Evolutionary conservation across 106 monocot species (phyloP).

Genomic region (Apostasia ramifera): DNA sequence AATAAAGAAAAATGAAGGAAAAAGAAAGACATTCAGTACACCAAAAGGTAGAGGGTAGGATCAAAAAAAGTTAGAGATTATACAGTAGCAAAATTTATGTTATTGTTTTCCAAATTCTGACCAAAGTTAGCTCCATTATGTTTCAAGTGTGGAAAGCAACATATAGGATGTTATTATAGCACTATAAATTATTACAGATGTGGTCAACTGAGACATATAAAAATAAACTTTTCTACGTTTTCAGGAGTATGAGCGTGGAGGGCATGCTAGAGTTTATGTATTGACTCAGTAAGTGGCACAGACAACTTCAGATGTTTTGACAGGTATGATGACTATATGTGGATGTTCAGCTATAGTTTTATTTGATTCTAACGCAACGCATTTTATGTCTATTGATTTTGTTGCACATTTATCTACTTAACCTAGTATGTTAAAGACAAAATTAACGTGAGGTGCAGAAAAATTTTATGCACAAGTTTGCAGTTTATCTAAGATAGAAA

Average conservation of each 20-base stretch:
- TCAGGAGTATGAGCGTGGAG: background rate
- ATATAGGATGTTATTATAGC: background rate
- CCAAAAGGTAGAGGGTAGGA: too few relatives aligned
- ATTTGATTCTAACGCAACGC: too few relatives aligned
- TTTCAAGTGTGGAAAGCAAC: background rate
- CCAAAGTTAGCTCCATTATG: background rate
- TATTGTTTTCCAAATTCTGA: too few relatives aligned
- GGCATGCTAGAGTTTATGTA: background rate
- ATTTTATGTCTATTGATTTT: background rate
- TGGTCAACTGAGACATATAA: background rate
- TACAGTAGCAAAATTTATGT: too few relatives aligned
- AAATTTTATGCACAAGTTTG: too few relatives aligned
- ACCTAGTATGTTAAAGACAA: background rate
- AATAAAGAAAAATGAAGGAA: too few relatives aligned
- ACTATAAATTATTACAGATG: too few relatives aligned
- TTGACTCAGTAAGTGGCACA: background rate
- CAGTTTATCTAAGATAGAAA: too few relatives aligned
- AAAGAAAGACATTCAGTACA: too few relatives aligned
- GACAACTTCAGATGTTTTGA: background rate
- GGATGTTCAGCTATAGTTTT: background rate
- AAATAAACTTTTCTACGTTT: background rate
- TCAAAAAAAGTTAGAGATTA: constrained; percentile 53
- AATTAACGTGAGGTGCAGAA: too few relatives aligned
- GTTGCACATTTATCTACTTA: background rate
- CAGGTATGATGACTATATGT: background rate